phyloP scores from a whole-genome alignment of 1,139 yeast species.

The Suhomyces panamericanus region DNA sequence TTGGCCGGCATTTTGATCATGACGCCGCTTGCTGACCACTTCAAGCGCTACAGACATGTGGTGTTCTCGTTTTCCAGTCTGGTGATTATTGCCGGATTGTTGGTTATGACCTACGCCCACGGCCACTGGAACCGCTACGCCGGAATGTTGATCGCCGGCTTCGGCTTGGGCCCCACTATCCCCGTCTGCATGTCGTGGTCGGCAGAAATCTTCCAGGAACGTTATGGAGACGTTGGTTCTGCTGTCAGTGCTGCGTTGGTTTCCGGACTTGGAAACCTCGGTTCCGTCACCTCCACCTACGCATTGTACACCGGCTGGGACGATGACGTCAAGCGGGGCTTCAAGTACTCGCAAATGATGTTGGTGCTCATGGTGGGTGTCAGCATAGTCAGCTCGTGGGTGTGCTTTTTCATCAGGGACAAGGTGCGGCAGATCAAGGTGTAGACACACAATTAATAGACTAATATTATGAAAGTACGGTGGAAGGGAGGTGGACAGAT shows the following conservation, averaged over 20 bases:
- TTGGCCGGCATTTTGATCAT: slow-evolving; percentile 71
- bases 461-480: too few relatives aligned
- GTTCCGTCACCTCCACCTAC: slow-evolving; percentile 81
- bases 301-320: slow-evolving; percentile 90
- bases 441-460: too few relatives aligned
- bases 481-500: too few relatives aligned
- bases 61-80: slow-evolving; percentile 62
- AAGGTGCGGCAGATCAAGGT: slow-evolving; percentile 17
- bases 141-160: slow-evolving; percentile 78
- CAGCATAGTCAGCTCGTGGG: slow-evolving; percentile 54
- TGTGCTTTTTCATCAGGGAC: slow-evolving; percentile 34
- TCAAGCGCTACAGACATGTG: slow-evolving; percentile 54
- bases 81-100: slow-evolving; percentile 71
- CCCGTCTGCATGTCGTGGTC: slow-evolving; percentile 89
- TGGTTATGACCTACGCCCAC: slow-evolving; percentile 74
- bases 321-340: slow-evolving; percentile 61
- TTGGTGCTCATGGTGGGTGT: slow-evolving; percentile 74
- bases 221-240: slow-evolving; percentile 81
- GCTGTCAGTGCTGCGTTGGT: slow-evolving; percentile 84
- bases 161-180: slow-evolving; percentile 87
- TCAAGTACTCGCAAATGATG: slow-evolving; percentile 77
- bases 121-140: slow-evolving; percentile 78
- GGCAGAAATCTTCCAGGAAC: slow-evolving; percentile 68
- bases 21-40: slow-evolving; percentile 80
- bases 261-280: slow-evolving; percentile 83